These are phyloP conservation scores for Tricholoma saponaceum DNA, from an alignment of 768 basidiomycete genomes.

Conservation along the genomic window DNA sequence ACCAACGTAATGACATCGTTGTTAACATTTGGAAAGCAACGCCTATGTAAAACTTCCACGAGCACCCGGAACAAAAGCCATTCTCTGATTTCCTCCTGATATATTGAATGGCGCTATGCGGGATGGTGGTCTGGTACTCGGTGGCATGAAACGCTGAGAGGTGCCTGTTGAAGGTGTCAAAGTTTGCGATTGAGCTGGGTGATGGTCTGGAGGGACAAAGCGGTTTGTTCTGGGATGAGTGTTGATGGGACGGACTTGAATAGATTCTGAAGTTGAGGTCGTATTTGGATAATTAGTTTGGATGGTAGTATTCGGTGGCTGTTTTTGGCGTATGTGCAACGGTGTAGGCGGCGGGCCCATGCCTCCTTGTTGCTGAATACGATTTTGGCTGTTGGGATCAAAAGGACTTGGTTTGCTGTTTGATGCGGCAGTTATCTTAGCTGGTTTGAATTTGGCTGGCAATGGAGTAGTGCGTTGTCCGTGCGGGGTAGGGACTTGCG, in stretches of 20 bases:
- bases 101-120: conserved; percentile 16
- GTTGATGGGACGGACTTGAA: neutral
- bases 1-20: neutral
- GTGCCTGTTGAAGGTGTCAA: conserved; percentile 16
- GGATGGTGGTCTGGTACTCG: conserved; percentile 22
- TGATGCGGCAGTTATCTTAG: conserved; percentile 1
- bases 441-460: conserved; percentile 24
- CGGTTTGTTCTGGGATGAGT: conserved; percentile 4
- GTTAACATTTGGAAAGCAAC: neutral
- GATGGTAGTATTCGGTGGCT: conserved; percentile 1
- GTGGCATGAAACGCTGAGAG: conserved; percentile 18
- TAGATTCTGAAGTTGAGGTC: conserved; percentile 6
- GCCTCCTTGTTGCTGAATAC: conserved; percentile 16
- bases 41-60: conserved; percentile 12
- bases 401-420: conserved; percentile 9
- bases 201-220: conserved; percentile 9
- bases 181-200: conserved; percentile 14
- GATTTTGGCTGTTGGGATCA: conserved; percentile 9
- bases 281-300: neutral
- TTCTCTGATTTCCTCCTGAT: conserved; percentile 40
- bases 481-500: conserved; percentile 6
- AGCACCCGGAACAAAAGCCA: conserved; percentile 42
- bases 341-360: conserved; percentile 59
- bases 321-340: conserved; percentile 30
- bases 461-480: conserved; percentile 15